Evolutionary conservation across 495 filamentous ascomycete genomes (phyloP).

Genomic region (Chlorociboria aeruginascens): DNA sequence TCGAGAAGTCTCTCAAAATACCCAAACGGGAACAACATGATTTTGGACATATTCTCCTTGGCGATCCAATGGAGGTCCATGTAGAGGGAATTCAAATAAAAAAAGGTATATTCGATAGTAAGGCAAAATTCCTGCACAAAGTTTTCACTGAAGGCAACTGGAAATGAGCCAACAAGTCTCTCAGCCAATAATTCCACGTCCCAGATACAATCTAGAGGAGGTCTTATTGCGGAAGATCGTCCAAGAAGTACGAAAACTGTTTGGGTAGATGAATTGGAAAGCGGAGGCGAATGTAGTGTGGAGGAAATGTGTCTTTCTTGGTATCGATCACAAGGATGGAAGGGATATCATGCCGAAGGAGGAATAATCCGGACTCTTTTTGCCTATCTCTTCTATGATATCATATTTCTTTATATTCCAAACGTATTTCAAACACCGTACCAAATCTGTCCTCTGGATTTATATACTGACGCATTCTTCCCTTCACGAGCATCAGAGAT

Average conservation of each 20-base stretch:
- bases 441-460: conserved; percentile 86
- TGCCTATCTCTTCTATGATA: conserved; percentile 83
- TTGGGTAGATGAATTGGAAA: conserved; percentile 69
- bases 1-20: conserved; percentile 77
- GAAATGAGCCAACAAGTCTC: too few species aligned
- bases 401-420: conserved; percentile 85
- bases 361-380: conserved; percentile 86
- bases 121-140: conserved; percentile 13
- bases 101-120: conserved; percentile 21
- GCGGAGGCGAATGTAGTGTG: conserved; percentile 56
- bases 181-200: too few species aligned
- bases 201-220: neutral
- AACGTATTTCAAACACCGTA: conserved; percentile 95
- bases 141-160: neutral
- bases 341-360: conserved; percentile 87
- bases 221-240: conserved; percentile 5
- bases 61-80: conserved; percentile 59
- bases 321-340: conserved; percentile 79
- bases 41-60: conserved; percentile 72
- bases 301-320: conserved; percentile 86
- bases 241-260: conserved; percentile 59
- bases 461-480: conserved; percentile 92
- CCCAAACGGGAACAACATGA: conserved; percentile 83
- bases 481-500: conserved; percentile 75
- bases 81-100: conserved; percentile 63